Base-by-base conservation (phyloP, 2,329 filamentous ascomycete genomes). In the Arthrobotrys sinensis region DNA sequence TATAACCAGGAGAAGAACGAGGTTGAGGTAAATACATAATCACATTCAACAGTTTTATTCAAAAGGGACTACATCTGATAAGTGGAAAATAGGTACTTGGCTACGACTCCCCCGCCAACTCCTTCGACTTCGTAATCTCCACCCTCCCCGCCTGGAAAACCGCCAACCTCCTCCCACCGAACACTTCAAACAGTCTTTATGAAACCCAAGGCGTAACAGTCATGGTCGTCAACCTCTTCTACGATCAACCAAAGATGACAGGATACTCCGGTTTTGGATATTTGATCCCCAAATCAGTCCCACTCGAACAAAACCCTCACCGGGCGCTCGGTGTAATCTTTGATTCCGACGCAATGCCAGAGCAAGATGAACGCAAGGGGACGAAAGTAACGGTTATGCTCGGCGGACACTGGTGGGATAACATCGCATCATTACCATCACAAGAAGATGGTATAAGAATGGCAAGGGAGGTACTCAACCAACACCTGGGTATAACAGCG, bases 351-450 rank as follows among this genome's bases (percentile, higher is more conserved):
- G 88, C 88, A 16, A 85, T 86, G n/a, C 82, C 72, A 34, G 63
- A 63, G 43, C 77, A 67, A 40, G 76, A 79, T 19, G 62, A 72
- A 52, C 45, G 67, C 24, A 3, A 84, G 0, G 93, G 93, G 24
- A 97, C 93, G 12, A 97, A 97, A 84, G 85, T 98, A 66, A 97
- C 95, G 14, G 92, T 98, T 81, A 97, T 99, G 90, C 86, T 99
- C 71, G 96, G 96, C 76, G 96, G 96, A 0, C 94, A 97, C 85
- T 93, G 93, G 88, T 98, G 93, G 93, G n/a, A 93, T 83, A 88
- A 86, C 73, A 90, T 88, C 86, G 82, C 80, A 53, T 82, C 84
- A 1, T 85, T 86, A 45, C 89, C 89, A 72, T 94, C 93, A 0
- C 86, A 88, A 63, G 86, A 90, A 12, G 88, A 92, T 80, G 93